Evolutionary conservation across 177 flowering plant genomes (phyloP).

Genomic region (Telopea speciosissima): DNA sequence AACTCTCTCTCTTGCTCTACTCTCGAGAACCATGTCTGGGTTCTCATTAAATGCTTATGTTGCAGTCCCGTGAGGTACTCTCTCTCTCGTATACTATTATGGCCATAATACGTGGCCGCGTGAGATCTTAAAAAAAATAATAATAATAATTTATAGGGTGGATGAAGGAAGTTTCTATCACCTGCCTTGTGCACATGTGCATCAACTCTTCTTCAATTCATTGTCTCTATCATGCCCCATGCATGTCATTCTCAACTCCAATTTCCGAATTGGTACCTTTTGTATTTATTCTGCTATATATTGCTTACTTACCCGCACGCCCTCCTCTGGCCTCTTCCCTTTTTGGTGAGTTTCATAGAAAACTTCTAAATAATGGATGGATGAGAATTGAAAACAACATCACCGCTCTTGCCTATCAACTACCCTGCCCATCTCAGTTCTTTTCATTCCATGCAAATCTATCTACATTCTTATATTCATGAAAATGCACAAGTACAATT

Average conservation of each 20-base stretch:
- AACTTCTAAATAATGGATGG: no score
- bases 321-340: no score
- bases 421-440: no score
- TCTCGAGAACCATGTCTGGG: not conserved
- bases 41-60: constrained; percentile 44
- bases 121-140: constrained; percentile 20
- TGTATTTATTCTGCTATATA: no score
- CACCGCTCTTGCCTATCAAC: no score
- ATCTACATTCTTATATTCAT: no score
- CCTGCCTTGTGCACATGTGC: constrained; percentile 16
- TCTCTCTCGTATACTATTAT: constrained; percentile 43
- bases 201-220: not conserved
- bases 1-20: not conserved
- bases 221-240: constrained; percentile 7
- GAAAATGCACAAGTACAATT: no score
- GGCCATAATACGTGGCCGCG: constrained; percentile 38
- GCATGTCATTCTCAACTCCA: constrained; percentile 2
- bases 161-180: not conserved
- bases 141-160: not conserved
- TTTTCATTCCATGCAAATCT: no score
- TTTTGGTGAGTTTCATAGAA: no score
- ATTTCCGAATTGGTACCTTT: no score
- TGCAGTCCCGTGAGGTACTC: constrained; percentile 69
- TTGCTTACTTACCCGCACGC: no score
- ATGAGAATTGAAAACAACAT: no score